Evolutionary conservation across 2,329 filamentous ascomycete species (phyloP), one percentile per base, ranked within the genome.

Genomic region (Neofusicoccum cordaticola): DNA sequence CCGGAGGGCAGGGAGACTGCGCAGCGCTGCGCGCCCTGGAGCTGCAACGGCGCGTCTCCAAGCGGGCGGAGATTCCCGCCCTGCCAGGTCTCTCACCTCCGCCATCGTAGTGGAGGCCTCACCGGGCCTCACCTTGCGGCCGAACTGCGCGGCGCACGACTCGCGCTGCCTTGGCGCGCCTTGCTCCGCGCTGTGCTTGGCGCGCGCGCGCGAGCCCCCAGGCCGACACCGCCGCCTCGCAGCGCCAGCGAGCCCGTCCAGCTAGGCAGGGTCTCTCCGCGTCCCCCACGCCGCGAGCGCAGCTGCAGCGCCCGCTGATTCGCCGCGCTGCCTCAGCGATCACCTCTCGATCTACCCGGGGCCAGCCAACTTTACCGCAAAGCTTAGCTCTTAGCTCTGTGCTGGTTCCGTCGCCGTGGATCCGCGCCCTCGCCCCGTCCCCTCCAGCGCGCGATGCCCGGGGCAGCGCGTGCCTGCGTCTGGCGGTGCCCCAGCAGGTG

Each of bases 331-430:
- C 34, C 41, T 37, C 27, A 60, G 27, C 56, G 56, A 60, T 60
- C 56, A 47, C 41, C 56, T 53, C 50, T 60, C 56, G 56, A 60
- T 60, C 56, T 53, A 53, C 50, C 50, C 50, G 50, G 50, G 50
- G 50, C 50, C 31, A 37, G 56, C 56, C 56, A 45, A 60, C 42
- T 60, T 47, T 47, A 47, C 42, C 31, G 56, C 56, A 60, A 60
- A 60, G 56, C 56, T 60, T 60, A 60, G 56, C 56, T 44, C 42
- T 47, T 53, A 53, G 50, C 50, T 53, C 50, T 51, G 34, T 31
- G 27, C 27, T 31, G 27, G 27, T 60, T 60, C 56, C 56, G 56
- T 17, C 31, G 31, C 56, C 31, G 56, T 35, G 56, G 56, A 19
- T 60, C 56, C 56, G 56, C 56, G 56, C 42, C 42, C 56, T n/a